A percentile compares a stretch with the other conserved stretches of the same genome.
phyloP scores from a whole-genome alignment of 495 filamentous ascomycete genomes.

The Xylaria palmicola region DNA sequence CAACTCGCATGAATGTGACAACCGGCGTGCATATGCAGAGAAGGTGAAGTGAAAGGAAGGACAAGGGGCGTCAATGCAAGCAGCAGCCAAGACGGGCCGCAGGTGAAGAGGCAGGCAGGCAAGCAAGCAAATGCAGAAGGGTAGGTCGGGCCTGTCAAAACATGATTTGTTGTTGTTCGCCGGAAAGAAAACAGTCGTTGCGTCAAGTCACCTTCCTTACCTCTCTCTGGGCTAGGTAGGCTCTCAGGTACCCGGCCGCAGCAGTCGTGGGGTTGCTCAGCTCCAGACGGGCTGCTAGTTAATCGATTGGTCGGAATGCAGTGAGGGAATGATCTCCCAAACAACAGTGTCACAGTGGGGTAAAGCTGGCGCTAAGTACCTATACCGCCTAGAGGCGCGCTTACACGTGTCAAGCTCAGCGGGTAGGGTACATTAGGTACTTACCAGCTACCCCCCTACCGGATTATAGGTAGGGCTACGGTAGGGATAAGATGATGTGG shows the following conservation, averaged over 20 bases:
- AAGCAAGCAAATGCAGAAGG: constrained; percentile 7
- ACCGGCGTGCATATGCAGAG: constrained; percentile 18
- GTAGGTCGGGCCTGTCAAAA: not conserved
- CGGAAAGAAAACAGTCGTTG: not conserved
- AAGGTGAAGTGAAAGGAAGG: constrained; percentile 25
- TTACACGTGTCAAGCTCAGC: not conserved
- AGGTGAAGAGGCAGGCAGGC: constrained; percentile 16
- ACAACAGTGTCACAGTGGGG: constrained; percentile 11
- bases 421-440: not conserved
- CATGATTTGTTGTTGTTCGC: constrained; percentile 25
- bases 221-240: not conserved
- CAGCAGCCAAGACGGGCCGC: constrained; percentile 1
- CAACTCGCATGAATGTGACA: constrained; percentile 25
- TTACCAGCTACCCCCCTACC: no score
- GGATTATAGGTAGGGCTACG: constrained; percentile 4
- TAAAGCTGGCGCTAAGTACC: not conserved
- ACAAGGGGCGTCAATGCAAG: constrained; percentile 34
- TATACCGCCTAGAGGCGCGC: not conserved
- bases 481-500: constrained; percentile 1
- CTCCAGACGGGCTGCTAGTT: constrained; percentile 4
- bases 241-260: not conserved
- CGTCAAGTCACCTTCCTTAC: not conserved
- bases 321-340: constrained; percentile 22
- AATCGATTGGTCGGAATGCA: constrained; percentile 27
- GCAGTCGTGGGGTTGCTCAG: constrained; percentile 8